Base-by-base conservation (phyloP, 495 filamentous ascomycete species). In the Physcia stellaris region DNA sequence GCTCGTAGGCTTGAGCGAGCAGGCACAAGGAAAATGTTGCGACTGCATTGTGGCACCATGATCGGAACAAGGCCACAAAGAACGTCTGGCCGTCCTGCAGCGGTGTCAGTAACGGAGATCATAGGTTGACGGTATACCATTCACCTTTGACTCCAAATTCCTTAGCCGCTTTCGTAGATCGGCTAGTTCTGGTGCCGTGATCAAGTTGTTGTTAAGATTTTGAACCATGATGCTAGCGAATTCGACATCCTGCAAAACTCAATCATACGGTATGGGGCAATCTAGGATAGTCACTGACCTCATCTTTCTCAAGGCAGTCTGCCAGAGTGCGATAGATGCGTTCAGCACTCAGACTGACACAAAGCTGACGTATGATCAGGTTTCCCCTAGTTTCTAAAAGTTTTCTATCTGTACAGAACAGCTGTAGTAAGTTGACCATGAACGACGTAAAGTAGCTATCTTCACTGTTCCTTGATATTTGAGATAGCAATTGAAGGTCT, bases 161-260 rank as follows among this genome's bases (percentile, higher is more conserved):
- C 88, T 71, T 33, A 99, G 66, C 15, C 90, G 69, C 56, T 93
- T 94, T 32, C 92, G 72, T 31, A 99, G 64, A 36, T 94, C 92
- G 0, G 84, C 76, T 23, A 99, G 67, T 53, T 99, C 86, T 0
- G 92, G 92, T 0, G 92, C 92, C 9, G 92, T 99, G 47, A 96
- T 96, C 15, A 99, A 71, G 47, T 96, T 99, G 51, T 99, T 99
- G 60, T 99, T 99, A 31, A 99, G 67, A 56, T 96, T 95, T 52
- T 96, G 92, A 19, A 99, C 86, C 92, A 99, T 99, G 49, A 96
- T 99, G 47, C 87, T 94, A 13, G 92, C 86, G 58, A 99, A 99
- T 54, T 96, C 92, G 23, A 95, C 70, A 53, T 99, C 90, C 64
- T 76, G 32, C n/a, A 26, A 16, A 24, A 1, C 21, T 12, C 18